Evolutionary conservation across 2,329 filamentous ascomycete species (phyloP).

Genomic region (Claviceps sorghi): DNA sequence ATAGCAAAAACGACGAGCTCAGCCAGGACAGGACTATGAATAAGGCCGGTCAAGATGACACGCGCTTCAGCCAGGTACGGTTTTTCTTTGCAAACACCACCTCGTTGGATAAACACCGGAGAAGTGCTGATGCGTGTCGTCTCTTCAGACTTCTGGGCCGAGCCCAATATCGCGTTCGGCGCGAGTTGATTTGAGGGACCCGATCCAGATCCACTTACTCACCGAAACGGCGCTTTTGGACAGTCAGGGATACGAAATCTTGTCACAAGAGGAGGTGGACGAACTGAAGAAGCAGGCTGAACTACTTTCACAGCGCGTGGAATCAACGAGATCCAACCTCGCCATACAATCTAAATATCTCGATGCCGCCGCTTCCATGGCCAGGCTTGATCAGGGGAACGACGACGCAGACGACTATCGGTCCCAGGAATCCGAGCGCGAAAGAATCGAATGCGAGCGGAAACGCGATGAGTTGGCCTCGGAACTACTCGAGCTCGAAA

Average conservation of each 20-base stretch:
- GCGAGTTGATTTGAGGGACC: constrained; percentile 50
- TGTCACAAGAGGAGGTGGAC: constrained; percentile 87
- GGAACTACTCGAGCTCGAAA: constrained; percentile 69
- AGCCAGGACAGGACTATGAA: constrained; percentile 32
- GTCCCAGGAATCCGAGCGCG: constrained; percentile 51
- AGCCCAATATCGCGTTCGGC: constrained; percentile 21
- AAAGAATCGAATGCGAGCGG: constrained; percentile 57
- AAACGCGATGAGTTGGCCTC: constrained; percentile 76
- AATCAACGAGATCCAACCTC: constrained; percentile 68
- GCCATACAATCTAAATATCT: constrained; percentile 85
- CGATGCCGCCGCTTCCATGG: constrained; percentile 80
- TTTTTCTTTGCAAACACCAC: background rate
- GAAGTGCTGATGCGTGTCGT: background rate
- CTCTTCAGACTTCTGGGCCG: background rate
- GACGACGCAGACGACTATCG: constrained; percentile 30
- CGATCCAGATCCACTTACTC: constrained; percentile 76
- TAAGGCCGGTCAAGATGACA: constrained; percentile 23
- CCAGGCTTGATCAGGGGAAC: constrained; percentile 41
- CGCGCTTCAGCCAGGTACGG: constrained; percentile 44
- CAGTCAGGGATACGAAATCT: constrained; percentile 68
- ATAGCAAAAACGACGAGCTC: constrained; percentile 41
- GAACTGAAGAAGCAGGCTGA: constrained; percentile 75
- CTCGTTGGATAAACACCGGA: too few species aligned
- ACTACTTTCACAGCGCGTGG: constrained; percentile 59
- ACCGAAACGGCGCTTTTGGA: constrained; percentile 88